Conservation (phyloP, 306 rosid genomes). For the Elaeagnus macrophylla region DNA sequence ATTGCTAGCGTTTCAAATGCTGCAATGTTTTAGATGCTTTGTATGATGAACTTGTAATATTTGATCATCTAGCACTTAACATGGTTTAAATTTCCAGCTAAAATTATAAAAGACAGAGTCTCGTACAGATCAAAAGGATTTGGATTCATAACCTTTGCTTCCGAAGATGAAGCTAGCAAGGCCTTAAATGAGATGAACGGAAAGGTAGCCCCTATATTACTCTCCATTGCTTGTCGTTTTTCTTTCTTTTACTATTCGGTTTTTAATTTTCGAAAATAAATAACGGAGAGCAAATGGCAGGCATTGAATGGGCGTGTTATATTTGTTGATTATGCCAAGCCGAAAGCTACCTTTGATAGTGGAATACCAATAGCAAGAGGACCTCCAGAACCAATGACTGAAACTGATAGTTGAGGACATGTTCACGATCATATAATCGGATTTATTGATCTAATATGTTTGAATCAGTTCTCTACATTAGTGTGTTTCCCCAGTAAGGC, state of each 20-base stretch:
- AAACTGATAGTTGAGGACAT: background rate
- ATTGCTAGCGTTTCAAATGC: conserved; percentile 11
- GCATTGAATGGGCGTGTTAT: conserved; percentile 75
- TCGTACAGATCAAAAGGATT: conserved; percentile 80
- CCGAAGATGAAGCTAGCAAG: conserved; percentile 67
- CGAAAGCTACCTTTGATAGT: conserved; percentile 22
- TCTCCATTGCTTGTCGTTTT: background rate
- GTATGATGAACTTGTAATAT: background rate
- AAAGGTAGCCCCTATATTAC: conserved; percentile 35
- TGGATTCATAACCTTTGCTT: conserved; percentile 84
- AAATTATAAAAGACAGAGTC: conserved; percentile 58
- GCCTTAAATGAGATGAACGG: conserved; percentile 75
- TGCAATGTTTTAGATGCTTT: background rate
- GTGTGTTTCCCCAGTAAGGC: too few species aligned
- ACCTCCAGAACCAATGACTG: conserved; percentile 46
- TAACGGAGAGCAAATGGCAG: conserved; percentile 28
- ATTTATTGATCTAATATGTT: too few species aligned
- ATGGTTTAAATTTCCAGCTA: conserved; percentile 39
- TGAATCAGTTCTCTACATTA: too few species aligned
- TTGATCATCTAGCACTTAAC: conserved; percentile 13
- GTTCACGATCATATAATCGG: too few species aligned
- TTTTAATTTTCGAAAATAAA: too few species aligned
- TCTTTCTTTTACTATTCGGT: background rate
- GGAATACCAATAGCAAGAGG: conserved; percentile 79
- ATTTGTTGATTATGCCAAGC: conserved; percentile 78